phyloP scores from a whole-genome alignment of 1,139 yeast species.

The Yamadazyma songkhlaensis region DNA sequence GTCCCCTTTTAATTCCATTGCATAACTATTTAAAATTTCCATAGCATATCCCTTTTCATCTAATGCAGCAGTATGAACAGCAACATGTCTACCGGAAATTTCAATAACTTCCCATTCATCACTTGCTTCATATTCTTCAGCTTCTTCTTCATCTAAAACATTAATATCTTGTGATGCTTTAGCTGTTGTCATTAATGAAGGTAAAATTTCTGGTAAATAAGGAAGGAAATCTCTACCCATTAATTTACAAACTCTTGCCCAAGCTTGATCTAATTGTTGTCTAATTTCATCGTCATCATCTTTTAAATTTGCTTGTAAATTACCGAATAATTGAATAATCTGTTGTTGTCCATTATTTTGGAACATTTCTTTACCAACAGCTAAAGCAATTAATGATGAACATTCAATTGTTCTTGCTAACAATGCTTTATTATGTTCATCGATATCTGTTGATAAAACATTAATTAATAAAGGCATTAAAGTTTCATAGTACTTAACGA shows the following conservation, averaged over 20 bases:
- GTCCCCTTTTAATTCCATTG: conserved; percentile 76
- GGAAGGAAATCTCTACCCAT: conserved; percentile 86
- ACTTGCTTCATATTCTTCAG: conserved; percentile 75
- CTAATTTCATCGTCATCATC: conserved; percentile 82
- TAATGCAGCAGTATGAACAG: conserved; percentile 86
- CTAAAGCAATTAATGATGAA: conserved; percentile 88
- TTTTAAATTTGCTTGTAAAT: conserved; percentile 51
- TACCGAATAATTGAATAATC: conserved; percentile 67
- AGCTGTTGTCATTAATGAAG: conserved; percentile 81
- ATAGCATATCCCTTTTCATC: conserved; percentile 94
- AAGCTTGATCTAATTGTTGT: conserved; percentile 86
- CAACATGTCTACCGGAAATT: conserved; percentile 87
- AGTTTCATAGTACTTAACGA: conserved; percentile 88
- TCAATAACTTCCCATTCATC: conserved; percentile 97
- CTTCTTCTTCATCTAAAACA: conserved; percentile 83
- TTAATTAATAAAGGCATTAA: conserved; percentile 86
- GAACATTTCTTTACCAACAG: conserved; percentile 94
- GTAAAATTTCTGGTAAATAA: conserved; percentile 83
- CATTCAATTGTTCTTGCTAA: conserved; percentile 96
- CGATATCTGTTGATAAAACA: conserved; percentile 77
- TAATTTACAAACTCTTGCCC: conserved; percentile 91
- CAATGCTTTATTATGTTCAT: conserved; percentile 72
- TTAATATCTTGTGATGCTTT: conserved; percentile 88
- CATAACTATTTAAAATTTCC: conserved; percentile 84
- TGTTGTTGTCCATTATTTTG: conserved; percentile 66